Evolutionary conservation across 192 early-diverging fungal species (phyloP).

Genomic region (Coemansia sp.): DNA sequence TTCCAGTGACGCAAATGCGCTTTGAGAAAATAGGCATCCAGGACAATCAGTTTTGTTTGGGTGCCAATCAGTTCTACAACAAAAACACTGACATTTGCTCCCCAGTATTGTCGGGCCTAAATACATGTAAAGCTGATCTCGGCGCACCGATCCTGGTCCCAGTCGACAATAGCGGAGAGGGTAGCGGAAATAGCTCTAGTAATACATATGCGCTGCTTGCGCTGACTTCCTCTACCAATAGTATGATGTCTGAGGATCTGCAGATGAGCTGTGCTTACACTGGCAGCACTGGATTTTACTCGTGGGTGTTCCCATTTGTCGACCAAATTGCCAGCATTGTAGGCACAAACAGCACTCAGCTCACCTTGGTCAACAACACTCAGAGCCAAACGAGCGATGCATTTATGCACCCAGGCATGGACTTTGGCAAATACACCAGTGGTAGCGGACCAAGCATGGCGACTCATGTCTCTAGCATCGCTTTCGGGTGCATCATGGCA

Average conservation of each 20-base stretch:
- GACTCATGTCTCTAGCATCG: neutral
- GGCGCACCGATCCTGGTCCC: neutral
- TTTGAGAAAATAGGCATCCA: neutral
- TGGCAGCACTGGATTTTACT: neutral
- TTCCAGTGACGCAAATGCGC: neutral
- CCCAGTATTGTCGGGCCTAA: neutral
- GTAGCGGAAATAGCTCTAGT: neutral
- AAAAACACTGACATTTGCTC: conserved; percentile 3
- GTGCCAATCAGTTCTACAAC: neutral
- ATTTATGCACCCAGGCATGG: neutral
- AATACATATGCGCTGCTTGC: neutral
- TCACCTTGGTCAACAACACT: neutral
- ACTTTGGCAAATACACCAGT: conserved; percentile 2
- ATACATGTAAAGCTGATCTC: conserved; percentile 1
- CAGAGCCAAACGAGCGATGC: neutral
- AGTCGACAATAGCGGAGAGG: neutral
- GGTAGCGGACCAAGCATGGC: neutral
- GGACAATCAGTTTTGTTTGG: neutral
- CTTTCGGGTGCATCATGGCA: too few relatives aligned
- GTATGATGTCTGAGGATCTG: neutral
- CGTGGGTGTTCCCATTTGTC: neutral
- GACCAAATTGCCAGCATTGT: neutral
- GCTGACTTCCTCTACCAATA: neutral
- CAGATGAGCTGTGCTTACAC: neutral
- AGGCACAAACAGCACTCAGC: neutral